Percentiles rank a stretch among this genome's conserved stretches.
Conservation (phyloP, 306 rosid species). For the Vachellia collinsii region DNA sequence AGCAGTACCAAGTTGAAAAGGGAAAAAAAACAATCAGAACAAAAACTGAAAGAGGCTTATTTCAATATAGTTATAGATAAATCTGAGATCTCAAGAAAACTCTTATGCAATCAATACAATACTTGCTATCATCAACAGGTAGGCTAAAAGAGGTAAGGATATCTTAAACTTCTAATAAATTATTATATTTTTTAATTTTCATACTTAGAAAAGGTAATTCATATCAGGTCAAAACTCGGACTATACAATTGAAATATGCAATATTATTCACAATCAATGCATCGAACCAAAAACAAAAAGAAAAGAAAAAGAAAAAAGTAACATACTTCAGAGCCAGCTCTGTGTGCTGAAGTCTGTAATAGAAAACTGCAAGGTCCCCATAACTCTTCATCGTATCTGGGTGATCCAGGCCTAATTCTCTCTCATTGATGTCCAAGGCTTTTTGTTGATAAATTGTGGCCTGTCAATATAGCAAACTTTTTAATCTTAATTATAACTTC, state of each 20-base stretch:
- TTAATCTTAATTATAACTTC: constrained; percentile 3
- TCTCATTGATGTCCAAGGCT: constrained; percentile 95
- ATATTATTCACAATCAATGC: constrained; percentile 24
- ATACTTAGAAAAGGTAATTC: not conserved
- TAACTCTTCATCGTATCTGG: constrained; percentile 99
- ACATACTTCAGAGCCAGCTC: constrained; percentile 97
- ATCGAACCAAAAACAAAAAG: constrained; percentile 32
- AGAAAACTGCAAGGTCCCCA: constrained; percentile 99
- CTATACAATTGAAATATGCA: not conserved
- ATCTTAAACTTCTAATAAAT: constrained; percentile 15
- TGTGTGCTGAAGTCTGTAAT: constrained; percentile 97
- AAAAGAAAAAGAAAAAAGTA: constrained; percentile 23
- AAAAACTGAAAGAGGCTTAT: constrained; percentile 18
- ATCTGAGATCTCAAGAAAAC: constrained; percentile 6
- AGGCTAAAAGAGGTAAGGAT: constrained; percentile 1
- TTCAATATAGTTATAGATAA: not conserved
- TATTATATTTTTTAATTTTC: constrained; percentile 5
- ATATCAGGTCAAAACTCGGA: constrained; percentile 6
- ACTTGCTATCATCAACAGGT: not conserved
- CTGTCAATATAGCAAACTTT: constrained; percentile 51
- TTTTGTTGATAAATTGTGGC: constrained; percentile 99
- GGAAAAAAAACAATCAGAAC: constrained; percentile 27
- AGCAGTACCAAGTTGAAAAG: constrained; percentile 27
- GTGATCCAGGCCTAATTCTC: constrained; percentile 98
- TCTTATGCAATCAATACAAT: not conserved